Conservation (phyloP, 768 basidiomycete species). For the Mrakia gelida region DNA sequence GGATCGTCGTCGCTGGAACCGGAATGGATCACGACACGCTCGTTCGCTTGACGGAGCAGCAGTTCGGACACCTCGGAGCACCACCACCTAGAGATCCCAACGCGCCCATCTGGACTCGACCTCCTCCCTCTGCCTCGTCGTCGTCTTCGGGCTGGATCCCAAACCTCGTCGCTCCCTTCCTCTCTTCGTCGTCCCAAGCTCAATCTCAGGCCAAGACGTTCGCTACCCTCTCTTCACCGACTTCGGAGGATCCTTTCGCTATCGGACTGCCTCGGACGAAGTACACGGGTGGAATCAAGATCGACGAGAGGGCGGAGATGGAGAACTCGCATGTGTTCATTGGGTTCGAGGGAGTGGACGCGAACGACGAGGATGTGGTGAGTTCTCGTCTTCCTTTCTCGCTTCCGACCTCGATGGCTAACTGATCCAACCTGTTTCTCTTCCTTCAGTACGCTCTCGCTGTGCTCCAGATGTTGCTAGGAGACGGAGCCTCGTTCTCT, state of each 20-base stretch:
- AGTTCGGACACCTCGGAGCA: slow-evolving; percentile 59
- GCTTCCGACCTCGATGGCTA: no score
- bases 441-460: slow-evolving; percentile 65
- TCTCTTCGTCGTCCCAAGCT: slow-evolving; percentile 16
- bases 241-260: slow-evolving; percentile 30
- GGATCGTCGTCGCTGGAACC: slow-evolving; percentile 91
- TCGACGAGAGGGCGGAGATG: slow-evolving; percentile 51
- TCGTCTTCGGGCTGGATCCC: slow-evolving; percentile 35
- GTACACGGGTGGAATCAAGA: slow-evolving; percentile 77
- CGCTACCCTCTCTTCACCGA: slow-evolving; percentile 25
- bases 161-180: slow-evolving; percentile 33
- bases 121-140: slow-evolving; percentile 35
- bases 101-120: neutral
- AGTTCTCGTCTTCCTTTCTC: neutral
- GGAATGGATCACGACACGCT: slow-evolving; percentile 87
- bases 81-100: neutral
- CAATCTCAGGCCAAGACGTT: slow-evolving; percentile 24
- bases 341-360: slow-evolving; percentile 83
- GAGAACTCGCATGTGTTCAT: slow-evolving; percentile 93
- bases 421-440: neutral
- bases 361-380: slow-evolving; percentile 70
- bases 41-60: slow-evolving; percentile 75
- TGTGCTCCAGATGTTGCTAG: slow-evolving; percentile 88
- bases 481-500: slow-evolving; percentile 94
- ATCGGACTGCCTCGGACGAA: slow-evolving; percentile 20